Conservation (phyloP, 345 rosid genomes). For the Dovyalis caffra region DNA sequence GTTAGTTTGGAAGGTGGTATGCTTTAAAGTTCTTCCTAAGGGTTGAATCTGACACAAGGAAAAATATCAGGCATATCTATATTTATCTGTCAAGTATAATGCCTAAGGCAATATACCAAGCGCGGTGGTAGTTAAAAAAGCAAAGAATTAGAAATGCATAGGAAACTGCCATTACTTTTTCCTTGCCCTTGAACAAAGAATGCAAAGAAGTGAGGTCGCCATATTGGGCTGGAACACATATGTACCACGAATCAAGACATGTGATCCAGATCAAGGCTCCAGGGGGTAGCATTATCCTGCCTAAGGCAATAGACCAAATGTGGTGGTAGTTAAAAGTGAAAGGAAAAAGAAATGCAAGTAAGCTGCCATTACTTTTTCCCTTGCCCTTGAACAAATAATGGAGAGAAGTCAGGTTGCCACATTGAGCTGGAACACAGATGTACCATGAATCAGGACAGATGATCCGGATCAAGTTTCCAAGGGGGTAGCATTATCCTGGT, state of each 20-base stretch:
- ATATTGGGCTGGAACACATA: neutral
- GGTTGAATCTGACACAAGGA: neutral
- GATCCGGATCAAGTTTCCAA: neutral
- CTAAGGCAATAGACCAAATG: no score
- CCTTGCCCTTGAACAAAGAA: neutral
- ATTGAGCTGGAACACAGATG: neutral
- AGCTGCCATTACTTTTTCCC: no score
- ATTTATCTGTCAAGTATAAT: neutral
- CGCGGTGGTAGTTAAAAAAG: neutral
- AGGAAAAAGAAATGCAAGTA: no score
- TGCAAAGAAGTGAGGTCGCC: neutral
- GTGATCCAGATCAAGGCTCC: no score
- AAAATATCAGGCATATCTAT: neutral
- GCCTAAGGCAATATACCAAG: neutral
- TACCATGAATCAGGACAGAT: neutral
- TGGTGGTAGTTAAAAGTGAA: no score
- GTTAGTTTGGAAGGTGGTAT: no score
- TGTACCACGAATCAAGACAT: neutral
- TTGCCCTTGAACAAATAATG: no score
- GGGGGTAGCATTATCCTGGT: neutral
- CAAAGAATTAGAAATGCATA: neutral
- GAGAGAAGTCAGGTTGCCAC: neutral
- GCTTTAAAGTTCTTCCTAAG: neutral
- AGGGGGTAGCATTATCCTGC: no score
- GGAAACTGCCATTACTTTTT: neutral